Percentiles rank a stretch among this genome's conserved stretches.
These are phyloP conservation scores for Albophoma yamanashiensis DNA, from an alignment of 2,329 filamentous ascomycete genomes.

Conservation along the genomic window DNA sequence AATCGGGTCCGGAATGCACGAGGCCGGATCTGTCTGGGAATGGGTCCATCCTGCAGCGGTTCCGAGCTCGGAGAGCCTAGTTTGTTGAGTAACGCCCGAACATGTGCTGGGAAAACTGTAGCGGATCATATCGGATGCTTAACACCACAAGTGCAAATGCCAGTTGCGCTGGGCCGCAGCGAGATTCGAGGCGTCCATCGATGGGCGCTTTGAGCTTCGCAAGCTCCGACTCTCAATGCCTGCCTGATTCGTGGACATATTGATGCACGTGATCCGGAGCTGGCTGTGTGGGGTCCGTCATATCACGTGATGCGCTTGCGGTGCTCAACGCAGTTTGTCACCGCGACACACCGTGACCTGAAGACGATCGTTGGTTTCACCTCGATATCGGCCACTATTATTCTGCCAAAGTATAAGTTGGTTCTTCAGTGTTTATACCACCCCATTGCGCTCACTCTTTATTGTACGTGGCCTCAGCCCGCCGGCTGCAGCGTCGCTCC, in stretches of 20 bases:
- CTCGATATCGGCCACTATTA: conserved; percentile 24
- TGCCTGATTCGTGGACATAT: background rate
- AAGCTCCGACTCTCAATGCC: background rate
- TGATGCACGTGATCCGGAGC: background rate
- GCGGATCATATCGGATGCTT: background rate
- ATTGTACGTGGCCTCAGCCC: conserved; percentile 14
- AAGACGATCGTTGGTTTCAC: conserved; percentile 7
- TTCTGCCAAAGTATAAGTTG: conserved; percentile 29
- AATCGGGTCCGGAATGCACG: background rate
- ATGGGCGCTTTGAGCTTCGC: too few relatives aligned
- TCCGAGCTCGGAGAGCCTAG: background rate
- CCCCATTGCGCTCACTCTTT: conserved; percentile 21
- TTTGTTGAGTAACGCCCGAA: background rate
- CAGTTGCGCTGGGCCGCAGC: background rate
- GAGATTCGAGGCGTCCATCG: background rate
- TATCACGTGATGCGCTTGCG: background rate
- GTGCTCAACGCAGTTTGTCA: conserved; percentile 9
- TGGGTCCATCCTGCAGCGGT: background rate
- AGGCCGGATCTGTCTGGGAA: background rate
- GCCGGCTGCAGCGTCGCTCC: background rate
- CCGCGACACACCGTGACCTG: conserved; percentile 6
- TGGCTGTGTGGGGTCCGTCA: background rate
- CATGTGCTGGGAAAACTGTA: background rate
- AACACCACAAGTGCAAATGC: background rate
- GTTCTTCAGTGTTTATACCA: conserved; percentile 22